Percentiles rank a stretch among this genome's conserved stretches.
These are phyloP conservation scores for Ampelomyces quisqualis DNA, from an alignment of 2,329 filamentous ascomycete species.

Conservation along the genomic window DNA sequence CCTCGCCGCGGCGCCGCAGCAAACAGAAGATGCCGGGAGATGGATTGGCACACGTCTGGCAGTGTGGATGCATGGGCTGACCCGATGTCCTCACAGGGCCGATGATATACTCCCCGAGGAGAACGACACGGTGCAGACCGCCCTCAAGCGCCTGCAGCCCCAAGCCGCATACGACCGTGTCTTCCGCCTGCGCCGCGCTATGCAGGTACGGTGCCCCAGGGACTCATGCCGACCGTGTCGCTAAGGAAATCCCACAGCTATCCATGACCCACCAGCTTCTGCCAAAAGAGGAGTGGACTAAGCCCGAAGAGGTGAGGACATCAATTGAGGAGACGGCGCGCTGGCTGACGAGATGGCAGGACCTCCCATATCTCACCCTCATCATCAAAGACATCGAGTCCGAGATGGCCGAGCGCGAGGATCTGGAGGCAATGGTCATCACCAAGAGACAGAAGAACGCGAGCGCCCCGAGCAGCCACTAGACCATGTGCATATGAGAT, in stretches of 20 bases:
- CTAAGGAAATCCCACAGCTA: constrained; percentile 51
- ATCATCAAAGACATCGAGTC: constrained; percentile 69
- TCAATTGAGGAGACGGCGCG: neutral
- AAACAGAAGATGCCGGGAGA: neutral
- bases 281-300: constrained; percentile 66
- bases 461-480: constrained; percentile 29
- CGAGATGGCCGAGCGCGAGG: constrained; percentile 65
- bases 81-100: constrained; percentile 59
- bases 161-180: constrained; percentile 95
- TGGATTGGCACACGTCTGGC: neutral
- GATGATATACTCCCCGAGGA: constrained; percentile 96
- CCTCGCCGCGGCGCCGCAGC: constrained; percentile 3
- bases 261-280: constrained; percentile 66
- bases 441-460: constrained; percentile 44
- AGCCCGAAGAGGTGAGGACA: constrained; percentile 61
- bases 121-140: constrained; percentile 79
- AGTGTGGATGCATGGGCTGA: constrained; percentile 33
- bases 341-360: constrained; percentile 50
- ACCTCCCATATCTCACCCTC: constrained; percentile 64
- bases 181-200: constrained; percentile 92
- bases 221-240: neutral
- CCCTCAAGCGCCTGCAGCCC: constrained; percentile 83
- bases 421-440: constrained; percentile 67
- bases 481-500: constrained; percentile 24
- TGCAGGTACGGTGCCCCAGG: constrained; percentile 64